These are phyloP conservation scores for Aspergillus japonicus DNA, from an alignment of 2,329 filamentous ascomycete species.

Conservation along the genomic window DNA sequence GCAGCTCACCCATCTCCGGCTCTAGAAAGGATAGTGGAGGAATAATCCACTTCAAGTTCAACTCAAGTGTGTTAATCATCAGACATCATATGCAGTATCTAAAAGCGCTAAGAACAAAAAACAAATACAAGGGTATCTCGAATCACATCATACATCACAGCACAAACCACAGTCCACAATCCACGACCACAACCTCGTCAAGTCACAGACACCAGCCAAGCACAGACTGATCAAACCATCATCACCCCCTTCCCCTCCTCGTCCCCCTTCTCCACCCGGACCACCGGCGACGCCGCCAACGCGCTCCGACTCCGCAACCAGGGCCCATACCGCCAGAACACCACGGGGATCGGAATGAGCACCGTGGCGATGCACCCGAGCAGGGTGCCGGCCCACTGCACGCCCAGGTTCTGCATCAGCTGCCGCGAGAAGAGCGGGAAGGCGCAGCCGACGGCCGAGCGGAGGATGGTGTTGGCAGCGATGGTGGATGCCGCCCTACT, in stretches of 20 bases:
- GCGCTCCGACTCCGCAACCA: slow-evolving; percentile 29
- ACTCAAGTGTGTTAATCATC: too few relatives aligned
- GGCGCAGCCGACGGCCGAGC: slow-evolving; percentile 36
- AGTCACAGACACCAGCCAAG: too few relatives aligned
- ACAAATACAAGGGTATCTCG: too few relatives aligned
- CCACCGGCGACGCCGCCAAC: slow-evolving; percentile 22
- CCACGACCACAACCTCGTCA: too few relatives aligned
- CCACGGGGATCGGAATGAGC: slow-evolving; percentile 40
- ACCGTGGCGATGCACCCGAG: slow-evolving; percentile 36
- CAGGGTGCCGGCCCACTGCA: slow-evolving; percentile 42
- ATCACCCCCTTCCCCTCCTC: neutral
- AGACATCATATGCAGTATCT: too few relatives aligned
- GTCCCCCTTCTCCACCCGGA: slow-evolving; percentile 8
- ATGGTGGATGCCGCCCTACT: slow-evolving; percentile 40
- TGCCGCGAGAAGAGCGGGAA: slow-evolving; percentile 42
- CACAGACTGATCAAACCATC: neutral
- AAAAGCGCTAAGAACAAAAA: too few relatives aligned
- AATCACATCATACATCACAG: too few relatives aligned
- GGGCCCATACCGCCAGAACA: slow-evolving; percentile 33
- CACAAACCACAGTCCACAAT: too few relatives aligned
- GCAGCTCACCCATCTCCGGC: too few relatives aligned
- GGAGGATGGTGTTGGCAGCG: slow-evolving; percentile 43
- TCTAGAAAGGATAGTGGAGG: too few relatives aligned
- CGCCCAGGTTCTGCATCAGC: slow-evolving; percentile 40
- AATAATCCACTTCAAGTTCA: too few relatives aligned